Base-by-base conservation (phyloP, 2,329 filamentous ascomycete species). In the Thermothelomyces thermophilus region DNA sequence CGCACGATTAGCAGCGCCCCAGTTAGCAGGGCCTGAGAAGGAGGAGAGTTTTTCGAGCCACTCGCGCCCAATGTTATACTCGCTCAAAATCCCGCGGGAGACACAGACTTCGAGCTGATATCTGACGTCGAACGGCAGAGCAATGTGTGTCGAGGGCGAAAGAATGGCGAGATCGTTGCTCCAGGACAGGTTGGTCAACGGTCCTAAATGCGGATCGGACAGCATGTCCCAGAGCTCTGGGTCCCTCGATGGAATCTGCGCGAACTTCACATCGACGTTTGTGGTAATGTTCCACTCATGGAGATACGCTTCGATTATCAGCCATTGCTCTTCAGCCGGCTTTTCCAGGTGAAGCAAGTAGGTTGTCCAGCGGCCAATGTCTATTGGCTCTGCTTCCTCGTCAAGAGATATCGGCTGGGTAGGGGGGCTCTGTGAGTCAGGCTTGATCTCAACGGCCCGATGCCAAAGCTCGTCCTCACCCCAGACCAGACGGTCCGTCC, bases 21-120 rank as follows among this genome's bases (percentile, higher is more conserved):
- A 51, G 2, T 68, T 62, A 1, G 75, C 71, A 16, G 45, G 24
- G 13, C 44, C 43, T 7, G 54, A 53, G 0, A 86, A 68, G 0
- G 69, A 60, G 2, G 70, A 64, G 3, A 97, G 73, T 36, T 69
- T 75, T 24, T 73, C 63, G 2, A 95, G 68, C 56, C 97, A 97
- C 2, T 80, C 74, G 1, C 67, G 64, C 1, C 72, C 76, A 39
- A 97, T 76, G 41, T 78, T 86, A 62, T 88, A 80, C 64, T 96
- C 91, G 46, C 84, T 84, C 11, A 98, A 69, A 20, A 82, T 73
- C 0, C 83, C 82, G 24, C 85, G 80, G 0, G 90, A 95, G n/a
- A 97, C 75, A 63, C 91, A 97, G 0, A 89, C 90, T 65, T 98
- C 91, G 0, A 98, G 77, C 64, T 95, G 90, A 62, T 97, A 98